Base-by-base conservation (phyloP, 768 basidiomycete species). In the Gelatoporia subvermispora region DNA sequence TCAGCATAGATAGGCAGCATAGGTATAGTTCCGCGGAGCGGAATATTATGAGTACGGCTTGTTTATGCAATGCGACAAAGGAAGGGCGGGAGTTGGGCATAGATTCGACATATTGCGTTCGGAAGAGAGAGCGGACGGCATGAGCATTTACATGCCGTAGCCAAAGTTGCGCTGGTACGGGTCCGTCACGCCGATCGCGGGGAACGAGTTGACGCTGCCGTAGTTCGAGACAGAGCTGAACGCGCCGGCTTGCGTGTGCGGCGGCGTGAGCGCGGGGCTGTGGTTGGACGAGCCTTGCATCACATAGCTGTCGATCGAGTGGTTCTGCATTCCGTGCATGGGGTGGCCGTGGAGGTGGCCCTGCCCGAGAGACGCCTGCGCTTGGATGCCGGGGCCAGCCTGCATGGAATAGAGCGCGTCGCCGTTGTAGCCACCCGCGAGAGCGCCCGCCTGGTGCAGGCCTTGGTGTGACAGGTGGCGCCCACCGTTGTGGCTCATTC, bases 291-390 rank as follows among this genome's bases (percentile, higher is more conserved):
- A 81, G 62, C 80, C 80, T 66, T 89, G 88, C 43, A 91, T 72
- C 51, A 90, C 86, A 61, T 90, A 90, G 60, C 82, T 80, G 58
- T 91, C 88, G 54, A 91, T 88, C 21, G 84, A 74, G 52, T 84
- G 86, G 15, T 81, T 75, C 61, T 82, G 85, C 41, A 90, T 65
- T 35, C 66, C 64, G 28, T 31, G 28, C 56, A 84, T 84, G 61
- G 86, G 59, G 51, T 76, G 81, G 74, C 58, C 25, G 48, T 58
- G 47, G 49, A 55, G 53, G 13, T 31, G 28, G 41, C 31, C 53
- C 22, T 45, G 59, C 40, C 51, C 54, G 54, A 45, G 55, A 35
- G 48, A 56, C 64, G 40, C 69, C 60, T 81, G 84, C n/a, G 71
- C 73, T 50, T 80, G 85, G 40, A 78, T 70, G 9, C 72, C 74